Conservation (phyloP, 306 rosid species). For the Lathyrus tuberosus region DNA sequence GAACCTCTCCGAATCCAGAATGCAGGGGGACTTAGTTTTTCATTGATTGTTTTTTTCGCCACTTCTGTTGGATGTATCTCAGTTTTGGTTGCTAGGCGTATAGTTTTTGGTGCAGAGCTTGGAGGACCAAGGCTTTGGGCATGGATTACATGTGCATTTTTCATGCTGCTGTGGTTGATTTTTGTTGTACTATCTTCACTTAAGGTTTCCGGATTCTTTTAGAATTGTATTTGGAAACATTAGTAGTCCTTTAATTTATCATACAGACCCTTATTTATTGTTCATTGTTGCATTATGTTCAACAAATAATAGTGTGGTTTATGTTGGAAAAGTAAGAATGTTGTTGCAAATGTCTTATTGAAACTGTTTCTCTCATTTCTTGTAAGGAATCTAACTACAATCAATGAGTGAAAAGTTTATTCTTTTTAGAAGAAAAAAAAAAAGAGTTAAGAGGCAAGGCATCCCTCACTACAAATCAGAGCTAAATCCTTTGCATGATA, state of each 20-base stretch:
- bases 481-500: too few relatives aligned
- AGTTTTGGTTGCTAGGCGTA: conserved; percentile 79
- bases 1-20: conserved; percentile 73
- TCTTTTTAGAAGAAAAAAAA: too few relatives aligned
- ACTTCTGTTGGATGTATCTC: conserved; percentile 80
- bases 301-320: too few relatives aligned
- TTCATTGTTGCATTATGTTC: background rate
- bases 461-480: too few relatives aligned
- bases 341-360: too few relatives aligned
- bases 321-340: too few relatives aligned
- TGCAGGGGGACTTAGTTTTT: conserved; percentile 87
- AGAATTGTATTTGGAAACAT: conserved; percentile 28
- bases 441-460: too few relatives aligned
- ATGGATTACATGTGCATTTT: conserved; percentile 67
- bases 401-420: too few relatives aligned
- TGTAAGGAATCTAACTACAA: too few relatives aligned
- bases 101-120: conserved; percentile 82
- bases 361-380: too few relatives aligned
- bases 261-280: background rate
- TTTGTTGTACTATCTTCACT: conserved; percentile 85
- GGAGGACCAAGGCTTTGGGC: conserved; percentile 99
- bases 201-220: conserved; percentile 73
- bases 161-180: conserved; percentile 80
- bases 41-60: conserved; percentile 73
- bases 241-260: background rate